A percentile compares a stretch with the other conserved stretches of the same genome.
Evolutionary conservation across 345 rosid genomes (phyloP).

Genomic region (Hibiscus mutabilis): DNA sequence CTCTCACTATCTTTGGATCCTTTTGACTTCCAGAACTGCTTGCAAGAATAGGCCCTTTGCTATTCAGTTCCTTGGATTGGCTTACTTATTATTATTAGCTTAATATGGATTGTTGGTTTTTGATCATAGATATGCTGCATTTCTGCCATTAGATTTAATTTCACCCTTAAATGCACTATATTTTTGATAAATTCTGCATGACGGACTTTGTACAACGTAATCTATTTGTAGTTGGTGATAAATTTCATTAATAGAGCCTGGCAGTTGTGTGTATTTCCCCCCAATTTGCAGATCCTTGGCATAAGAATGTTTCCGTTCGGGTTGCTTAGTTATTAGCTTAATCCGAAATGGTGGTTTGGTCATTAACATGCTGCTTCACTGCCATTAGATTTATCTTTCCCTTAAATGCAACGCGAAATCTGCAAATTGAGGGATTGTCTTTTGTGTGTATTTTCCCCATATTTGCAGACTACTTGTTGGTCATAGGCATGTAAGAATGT

Average conservation of each 20-base stretch:
- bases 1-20: not conserved
- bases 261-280: not conserved
- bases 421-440: not conserved
- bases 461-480: not conserved
- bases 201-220: not conserved
- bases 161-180: not conserved
- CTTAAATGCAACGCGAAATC: not conserved
- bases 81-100: not conserved
- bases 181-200: not conserved
- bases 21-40: not conserved
- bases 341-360: not conserved
- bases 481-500: not conserved
- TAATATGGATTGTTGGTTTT: not conserved
- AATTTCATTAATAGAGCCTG: not conserved
- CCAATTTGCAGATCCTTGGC: not conserved
- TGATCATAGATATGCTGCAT: not conserved
- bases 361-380: not conserved
- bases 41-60: not conserved
- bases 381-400: not conserved
- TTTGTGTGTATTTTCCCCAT: not conserved
- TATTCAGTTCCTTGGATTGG: not conserved
- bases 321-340: not conserved
- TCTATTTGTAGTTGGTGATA: not conserved
- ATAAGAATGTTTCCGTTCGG: not conserved
- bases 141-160: not conserved